Conservation (phyloP, 2,329 filamentous ascomycete genomes). For the Volutella citrinella region DNA sequence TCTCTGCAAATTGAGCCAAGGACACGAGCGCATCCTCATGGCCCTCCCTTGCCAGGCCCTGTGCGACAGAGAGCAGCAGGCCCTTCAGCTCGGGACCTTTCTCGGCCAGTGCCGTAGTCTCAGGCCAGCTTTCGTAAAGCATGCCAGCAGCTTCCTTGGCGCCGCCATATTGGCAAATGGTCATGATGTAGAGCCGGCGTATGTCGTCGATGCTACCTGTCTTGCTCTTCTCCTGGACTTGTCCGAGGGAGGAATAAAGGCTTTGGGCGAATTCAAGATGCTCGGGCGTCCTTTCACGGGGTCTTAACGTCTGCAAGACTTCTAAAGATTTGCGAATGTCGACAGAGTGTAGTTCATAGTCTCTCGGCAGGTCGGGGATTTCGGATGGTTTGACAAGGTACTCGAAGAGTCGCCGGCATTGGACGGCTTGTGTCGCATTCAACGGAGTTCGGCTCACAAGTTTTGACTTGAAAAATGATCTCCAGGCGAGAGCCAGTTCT, state of each 20-base stretch:
- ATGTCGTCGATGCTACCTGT: slow-evolving; percentile 14
- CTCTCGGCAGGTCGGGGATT: slow-evolving; percentile 27
- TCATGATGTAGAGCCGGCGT: slow-evolving; percentile 29
- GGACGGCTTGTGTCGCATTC: slow-evolving; percentile 64
- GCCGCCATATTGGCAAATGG: slow-evolving; percentile 53
- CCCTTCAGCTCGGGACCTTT: slow-evolving; percentile 22
- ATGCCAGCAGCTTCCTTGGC: slow-evolving; percentile 50
- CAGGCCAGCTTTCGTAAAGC: slow-evolving; percentile 33
- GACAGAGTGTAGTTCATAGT: no score
- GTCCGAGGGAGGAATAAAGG: slow-evolving; percentile 34
- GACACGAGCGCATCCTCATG: slow-evolving; percentile 55
- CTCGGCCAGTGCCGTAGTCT: slow-evolving; percentile 17
- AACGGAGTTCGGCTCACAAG: slow-evolving; percentile 44
- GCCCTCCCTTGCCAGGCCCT: slow-evolving; percentile 60
- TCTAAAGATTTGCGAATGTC: slow-evolving; percentile 40
- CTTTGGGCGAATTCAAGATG: slow-evolving; percentile 47
- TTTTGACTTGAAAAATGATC: slow-evolving; percentile 60
- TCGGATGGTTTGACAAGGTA: slow-evolving; percentile 46
- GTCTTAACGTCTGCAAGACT: slow-evolving; percentile 38
- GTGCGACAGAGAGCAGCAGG: slow-evolving; percentile 29
- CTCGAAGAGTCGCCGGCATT: slow-evolving; percentile 54
- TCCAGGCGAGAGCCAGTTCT: slow-evolving; percentile 65
- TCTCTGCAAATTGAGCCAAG: slow-evolving; percentile 51
- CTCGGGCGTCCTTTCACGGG: slow-evolving; percentile 40
- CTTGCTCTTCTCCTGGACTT: slow-evolving; percentile 16